phyloP scores from a whole-genome alignment of 1,284 basidiomycete species.

The Trametes polyzona region DNA sequence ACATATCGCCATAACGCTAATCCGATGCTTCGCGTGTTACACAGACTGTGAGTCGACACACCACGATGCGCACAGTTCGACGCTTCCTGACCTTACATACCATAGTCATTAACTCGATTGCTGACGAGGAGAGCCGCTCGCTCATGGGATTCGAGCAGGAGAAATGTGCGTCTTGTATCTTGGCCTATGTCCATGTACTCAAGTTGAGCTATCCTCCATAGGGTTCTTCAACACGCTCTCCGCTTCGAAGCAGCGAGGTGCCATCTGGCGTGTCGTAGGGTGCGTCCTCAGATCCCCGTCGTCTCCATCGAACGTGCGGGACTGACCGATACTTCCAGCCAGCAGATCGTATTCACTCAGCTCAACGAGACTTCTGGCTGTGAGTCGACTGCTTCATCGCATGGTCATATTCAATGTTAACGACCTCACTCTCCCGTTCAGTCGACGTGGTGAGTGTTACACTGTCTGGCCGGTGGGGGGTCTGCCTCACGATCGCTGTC shows the following conservation, averaged over 20 bases:
- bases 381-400: conserved; percentile 33
- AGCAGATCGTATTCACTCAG: conserved; percentile 60
- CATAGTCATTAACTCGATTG: conserved; percentile 49
- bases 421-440: conserved; percentile 2
- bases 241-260: conserved; percentile 51
- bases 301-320: too few species aligned
- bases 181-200: background rate
- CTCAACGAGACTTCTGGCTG: conserved; percentile 46
- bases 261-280: conserved; percentile 64
- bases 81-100: too few species aligned
- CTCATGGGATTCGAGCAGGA: conserved; percentile 65
- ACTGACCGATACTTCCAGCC: conserved; percentile 37
- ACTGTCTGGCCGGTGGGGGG: too few species aligned
- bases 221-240: conserved; percentile 59
- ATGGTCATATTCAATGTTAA: background rate
- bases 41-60: conserved; percentile 35
- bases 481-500: background rate
- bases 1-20: background rate
- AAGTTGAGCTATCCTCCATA: conserved; percentile 20
- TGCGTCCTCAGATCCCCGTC: conserved; percentile 26
- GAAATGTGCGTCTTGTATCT: conserved; percentile 42
- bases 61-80: background rate
- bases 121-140: conserved; percentile 50
- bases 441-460: conserved; percentile 28
- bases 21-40: background rate